Conservation (phyloP, 768 basidiomycete genomes). For the Hebeloma cylindrosporum region DNA sequence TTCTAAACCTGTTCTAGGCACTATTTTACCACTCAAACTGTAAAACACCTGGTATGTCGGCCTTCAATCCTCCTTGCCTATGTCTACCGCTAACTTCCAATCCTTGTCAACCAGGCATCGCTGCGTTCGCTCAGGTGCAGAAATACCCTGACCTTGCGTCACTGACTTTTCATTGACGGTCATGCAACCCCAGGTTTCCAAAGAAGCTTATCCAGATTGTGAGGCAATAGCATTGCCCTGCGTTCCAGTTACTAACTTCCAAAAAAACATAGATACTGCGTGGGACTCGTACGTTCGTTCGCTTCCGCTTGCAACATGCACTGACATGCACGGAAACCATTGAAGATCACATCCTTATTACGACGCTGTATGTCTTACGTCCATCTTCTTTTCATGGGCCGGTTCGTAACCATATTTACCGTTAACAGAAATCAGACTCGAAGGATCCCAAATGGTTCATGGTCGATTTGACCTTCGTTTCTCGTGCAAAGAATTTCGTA, state of each 20-base stretch:
- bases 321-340: constrained; percentile 1
- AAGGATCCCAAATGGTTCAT: constrained; percentile 88
- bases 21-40: constrained; percentile 89
- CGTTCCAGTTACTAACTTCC: background rate
- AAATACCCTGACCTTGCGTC: too few relatives aligned
- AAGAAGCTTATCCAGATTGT: constrained; percentile 91
- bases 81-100: constrained; percentile 6
- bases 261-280: constrained; percentile 71
- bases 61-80: background rate
- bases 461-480: constrained; percentile 74
- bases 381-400: background rate
- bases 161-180: too few relatives aligned
- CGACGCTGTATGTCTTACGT: constrained; percentile 55
- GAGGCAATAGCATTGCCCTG: constrained; percentile 29
- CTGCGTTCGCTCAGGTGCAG: constrained; percentile 82
- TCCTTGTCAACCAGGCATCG: constrained; percentile 52
- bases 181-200: constrained; percentile 54
- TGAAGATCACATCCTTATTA: constrained; percentile 73
- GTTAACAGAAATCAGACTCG: constrained; percentile 71
- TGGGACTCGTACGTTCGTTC: constrained; percentile 73
- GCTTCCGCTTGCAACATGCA: background rate
- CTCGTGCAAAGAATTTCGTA: constrained; percentile 70
- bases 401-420: background rate
- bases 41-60: constrained; percentile 66
- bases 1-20: constrained; percentile 43